Percentiles rank a stretch among this genome's conserved stretches.
Conservation (phyloP, 768 basidiomycete species). For the Inosperma sp. region DNA sequence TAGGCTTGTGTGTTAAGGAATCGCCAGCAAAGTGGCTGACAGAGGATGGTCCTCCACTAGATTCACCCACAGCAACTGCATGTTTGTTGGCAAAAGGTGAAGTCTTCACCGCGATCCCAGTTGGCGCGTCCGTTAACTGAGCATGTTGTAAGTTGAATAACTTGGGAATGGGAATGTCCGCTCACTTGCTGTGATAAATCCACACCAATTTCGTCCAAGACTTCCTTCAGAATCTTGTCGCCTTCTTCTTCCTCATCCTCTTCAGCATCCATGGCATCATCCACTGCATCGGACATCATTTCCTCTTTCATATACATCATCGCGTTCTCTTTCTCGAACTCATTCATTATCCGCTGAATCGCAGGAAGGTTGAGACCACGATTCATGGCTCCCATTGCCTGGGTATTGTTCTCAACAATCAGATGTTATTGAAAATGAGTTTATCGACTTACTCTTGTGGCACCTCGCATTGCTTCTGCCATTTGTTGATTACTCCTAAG, state of each 20-base stretch:
- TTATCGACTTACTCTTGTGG: constrained; percentile 73
- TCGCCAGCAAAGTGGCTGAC: constrained; percentile 30
- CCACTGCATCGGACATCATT: constrained; percentile 99
- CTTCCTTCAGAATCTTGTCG: constrained; percentile 92
- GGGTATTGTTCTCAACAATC: constrained; percentile 7
- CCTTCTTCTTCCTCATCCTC: constrained; percentile 97
- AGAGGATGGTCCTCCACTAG: constrained; percentile 37
- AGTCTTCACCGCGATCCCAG: constrained; percentile 57
- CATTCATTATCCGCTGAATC: constrained; percentile 95
- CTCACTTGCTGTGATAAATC: constrained; percentile 78
- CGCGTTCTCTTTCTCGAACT: constrained; percentile 95
- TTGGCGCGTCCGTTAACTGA: constrained; percentile 82
- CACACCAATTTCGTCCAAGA: constrained; percentile 96
- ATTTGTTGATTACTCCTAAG: constrained; percentile 97
- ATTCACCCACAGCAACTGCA: constrained; percentile 83
- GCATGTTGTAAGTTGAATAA: constrained; percentile 14
- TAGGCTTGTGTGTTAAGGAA: constrained; percentile 35
- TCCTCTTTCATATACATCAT: constrained; percentile 99
- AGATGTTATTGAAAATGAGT: background rate
- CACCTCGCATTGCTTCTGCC: constrained; percentile 99
- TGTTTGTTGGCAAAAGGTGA: constrained; percentile 61
- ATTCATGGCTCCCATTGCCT: constrained; percentile 99
- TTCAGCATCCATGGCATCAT: constrained; percentile 95
- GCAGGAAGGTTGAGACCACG: constrained; percentile 90
- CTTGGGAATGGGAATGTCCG: constrained; percentile 1